Evolutionary conservation across 768 basidiomycete species (phyloP), one percentile per base, ranked within the genome.

Genomic region (Chlorophyllum brunneum): DNA sequence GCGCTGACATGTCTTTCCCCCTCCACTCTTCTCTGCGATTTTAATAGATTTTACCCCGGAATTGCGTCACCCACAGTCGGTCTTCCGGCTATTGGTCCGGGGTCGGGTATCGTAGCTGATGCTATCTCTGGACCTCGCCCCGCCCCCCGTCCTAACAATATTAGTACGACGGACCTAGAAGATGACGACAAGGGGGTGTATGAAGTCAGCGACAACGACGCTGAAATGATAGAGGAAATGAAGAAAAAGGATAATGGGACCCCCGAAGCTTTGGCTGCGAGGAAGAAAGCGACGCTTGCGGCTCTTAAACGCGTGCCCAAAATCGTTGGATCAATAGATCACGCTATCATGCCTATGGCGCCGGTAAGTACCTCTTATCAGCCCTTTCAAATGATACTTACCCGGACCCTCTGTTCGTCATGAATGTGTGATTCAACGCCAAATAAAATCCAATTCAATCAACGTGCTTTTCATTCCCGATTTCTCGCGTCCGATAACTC

Each of bases 271-370:
- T 11, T n/a, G n/a, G 54, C 33, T 22, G 26, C 52, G 5, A 55
- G 58, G 16, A 55, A 33, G 37, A 39, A 38, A 27, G 44, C 34
- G 6, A 8, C 48, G 30, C 45, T 61, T 24, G 42, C 61, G 15
- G 51, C 60, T 33, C 31, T 59, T 27, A 58, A 58, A 34, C 68
- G 70, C 45, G 68, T 66, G 6, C 56, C 71, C 15, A 65, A 73
- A 40, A 87, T 92, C 8, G 76, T 83, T 0, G 93, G 93, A 2
- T 82, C 82, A 11, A 82, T 90, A 49, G 81, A 93, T 50, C 93
- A 95, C 66, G 74, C 87, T 0, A 63, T 95, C 2, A 67, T 90
- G 29, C 88, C 91, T 20, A 81, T 90, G 79, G 88, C 89, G 23
- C 89, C 90, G 27, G 90, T 91, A 60, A 58, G 87, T 70, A 31